Evolutionary conservation across 306 rosid species (phyloP), one percentile per base, ranked within the genome.

Genomic region (Hippophae gyantsensis): DNA sequence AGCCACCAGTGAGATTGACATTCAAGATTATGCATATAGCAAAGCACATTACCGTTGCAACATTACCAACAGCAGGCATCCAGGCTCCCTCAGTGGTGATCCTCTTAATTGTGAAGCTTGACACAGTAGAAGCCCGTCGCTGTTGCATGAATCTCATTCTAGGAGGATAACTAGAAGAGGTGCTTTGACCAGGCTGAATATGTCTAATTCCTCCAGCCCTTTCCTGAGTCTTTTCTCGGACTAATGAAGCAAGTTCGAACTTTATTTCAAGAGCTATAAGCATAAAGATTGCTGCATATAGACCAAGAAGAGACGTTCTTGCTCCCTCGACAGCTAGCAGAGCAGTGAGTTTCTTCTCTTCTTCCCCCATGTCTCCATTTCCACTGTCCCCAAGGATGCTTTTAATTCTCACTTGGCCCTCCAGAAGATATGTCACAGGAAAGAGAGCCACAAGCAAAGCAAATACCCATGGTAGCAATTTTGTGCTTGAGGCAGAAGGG

Each of bases 21-120:
- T 86, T 92, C 78, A 92, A 72, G 77, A 88, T 78, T 50, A 92
- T 78, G 86, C 99, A 92, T 73, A 88, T 92, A 10, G 93, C 88
- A 67, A 92, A 92, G 86, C 99, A 92, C 90, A 92, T 71, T 18
- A 86, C 64, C 7, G 99, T 93, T 52, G 99, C 99, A 66, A 88
- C 96, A 3, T 93, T 88, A 59, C 99, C 99, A 60, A 93, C 94
- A 42, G 97, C 93, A 40, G 99, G 99, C 99, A 93, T 93, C 97
- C 99, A 93, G 14, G 94, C 86, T 73, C 97, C 99, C 78, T 93
- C 99, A 9, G 88, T 83, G 47, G 89, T 61, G 86, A 93, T 84
- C 77, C 80, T 84, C 88, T 82, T 88, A 50, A 88, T 81, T 65
- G 97, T 86, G 74, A 93, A 88, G 41, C 84, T 69, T 48, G 97